Base-by-base conservation (phyloP, 2,329 filamentous ascomycete genomes). In the Proliferodiscus dingleyae region DNA sequence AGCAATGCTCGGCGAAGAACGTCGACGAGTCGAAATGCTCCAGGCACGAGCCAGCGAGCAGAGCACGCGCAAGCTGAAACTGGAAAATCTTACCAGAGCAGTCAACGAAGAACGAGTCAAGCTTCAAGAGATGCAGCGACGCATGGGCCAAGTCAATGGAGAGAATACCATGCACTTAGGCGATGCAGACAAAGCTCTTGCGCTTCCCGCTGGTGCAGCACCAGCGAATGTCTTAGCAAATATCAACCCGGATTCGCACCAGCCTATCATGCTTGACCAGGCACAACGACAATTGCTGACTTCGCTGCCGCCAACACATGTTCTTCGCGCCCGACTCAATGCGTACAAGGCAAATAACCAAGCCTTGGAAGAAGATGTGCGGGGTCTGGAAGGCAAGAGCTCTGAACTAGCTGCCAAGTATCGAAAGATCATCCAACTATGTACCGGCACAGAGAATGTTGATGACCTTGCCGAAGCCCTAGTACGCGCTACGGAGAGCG, bases 391-490 rank as follows among this genome's bases (percentile, higher is more conserved):
- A 63, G 83, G 84, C 23, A 82, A 87, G 49, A 91, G 88, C 57
- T 83, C 82, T 4, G 89, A 95, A 43, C 74, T 95, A 3, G 91
- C 95, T 61, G 74, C 85, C 54, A 89, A 93, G 66, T 96, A 96
- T 64, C 79, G 89, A 21, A 86, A 85, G 54, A 87, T 97, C 23
- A 89, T 98, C 19, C 82, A 85, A 43, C 71, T 96, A 10, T 96
- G 91, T 63, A 95, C 89, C 0, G 83, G 81, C 7, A 86, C 90
- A 26, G 74, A 76, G 7, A 79, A 54, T 13, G 86, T 97, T 11
- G 93, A 97, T 57, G 78, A 80, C 46, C 78, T 89, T 41, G 73
- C 96, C 0, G 87, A 89, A 42, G 81, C 82, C 2, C 71, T 98
- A 34, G 79, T 94, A 37, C 81, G 87, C 51, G 93, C 93, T 2